Evolutionary conservation across 768 basidiomycete species (phyloP), one percentile per base, ranked within the genome.

Genomic region (Lepiota brunneoincarnata): DNA sequence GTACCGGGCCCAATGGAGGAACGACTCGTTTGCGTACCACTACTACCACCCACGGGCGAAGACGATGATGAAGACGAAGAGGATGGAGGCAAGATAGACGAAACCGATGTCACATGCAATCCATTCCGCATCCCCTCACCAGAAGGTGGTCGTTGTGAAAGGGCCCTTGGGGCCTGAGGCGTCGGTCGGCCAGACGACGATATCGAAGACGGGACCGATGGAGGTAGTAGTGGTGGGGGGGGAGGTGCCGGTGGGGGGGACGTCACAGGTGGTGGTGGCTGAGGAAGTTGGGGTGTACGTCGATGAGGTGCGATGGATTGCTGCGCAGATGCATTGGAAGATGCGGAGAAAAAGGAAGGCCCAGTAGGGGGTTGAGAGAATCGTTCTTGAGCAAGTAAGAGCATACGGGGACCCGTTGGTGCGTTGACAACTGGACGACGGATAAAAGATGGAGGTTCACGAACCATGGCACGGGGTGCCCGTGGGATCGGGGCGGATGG

Each of bases 231-330:
- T 15, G 17, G 26, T 4, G 50, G 51, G n/a, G 51, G 51, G 1
- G 52, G 44, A 17, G 52, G 44, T 23, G 45, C 44, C 15, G 52
- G 52, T 9, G 52, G 52, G 9, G 52, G 44, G 15, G 55, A 50
- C 21, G 55, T 38, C 7, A 35, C 42, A 2, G 46, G 54, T 17
- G 51, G 53, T 15, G 54, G 54, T 31, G 31, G 31, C 31, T 31
- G 31, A 31, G 31, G 7, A 31, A 31, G 31, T 9, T 31, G 31
- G 7, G 31, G 31, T 31, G 31, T 31, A 31, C 31, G 31, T 31
- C 31, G 6, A 9, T 31, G 6, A 31, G 31, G 31, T 31, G 31
- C 31, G 7, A 10, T 9, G 11, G 31, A 31, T 31, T 31, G 31
- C 7, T 31, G 31, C 31, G 31, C 7, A 10, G 31, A 28, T 28